These are phyloP conservation scores for Myxozyma neotropica DNA, from an alignment of 805 yeast genomes.

Conservation along the genomic window DNA sequence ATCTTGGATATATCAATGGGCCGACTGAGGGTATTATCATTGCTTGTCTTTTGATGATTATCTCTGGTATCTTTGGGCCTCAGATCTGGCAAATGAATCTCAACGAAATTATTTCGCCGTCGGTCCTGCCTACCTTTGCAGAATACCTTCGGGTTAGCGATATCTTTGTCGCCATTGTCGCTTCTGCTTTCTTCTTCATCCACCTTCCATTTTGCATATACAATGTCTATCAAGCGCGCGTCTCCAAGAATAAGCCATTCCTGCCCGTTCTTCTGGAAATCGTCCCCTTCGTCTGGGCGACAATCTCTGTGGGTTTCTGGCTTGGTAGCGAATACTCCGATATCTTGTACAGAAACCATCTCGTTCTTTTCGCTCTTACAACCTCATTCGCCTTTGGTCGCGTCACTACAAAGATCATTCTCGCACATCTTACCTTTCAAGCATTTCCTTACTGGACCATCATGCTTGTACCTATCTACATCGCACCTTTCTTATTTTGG, in stretches of 20 bases:
- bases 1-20: constrained; percentile 80
- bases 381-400: constrained; percentile 88
- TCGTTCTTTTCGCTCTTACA: constrained; percentile 75
- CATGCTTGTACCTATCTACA: constrained; percentile 54
- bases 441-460: constrained; percentile 73
- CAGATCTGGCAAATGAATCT: constrained; percentile 59
- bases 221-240: constrained; percentile 51
- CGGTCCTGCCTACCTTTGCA: not conserved
- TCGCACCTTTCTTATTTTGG: constrained; percentile 44
- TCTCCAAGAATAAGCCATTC: constrained; percentile 39
- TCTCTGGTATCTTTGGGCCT: constrained; percentile 73
- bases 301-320: constrained; percentile 52
- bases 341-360: constrained; percentile 47
- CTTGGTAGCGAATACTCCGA: constrained; percentile 52
- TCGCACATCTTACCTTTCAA: constrained; percentile 84
- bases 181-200: constrained; percentile 50
- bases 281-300: constrained; percentile 66
- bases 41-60: constrained; percentile 57
- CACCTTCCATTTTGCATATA: constrained; percentile 67
- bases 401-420: constrained; percentile 59
- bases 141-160: constrained; percentile 22
- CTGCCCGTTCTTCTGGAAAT: constrained; percentile 56
- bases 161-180: constrained; percentile 40
- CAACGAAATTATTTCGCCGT: constrained; percentile 41
- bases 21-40: constrained; percentile 93